phyloP scores from a whole-genome alignment of 2,329 filamentous ascomycete species.

The Chaetomium sp. region DNA sequence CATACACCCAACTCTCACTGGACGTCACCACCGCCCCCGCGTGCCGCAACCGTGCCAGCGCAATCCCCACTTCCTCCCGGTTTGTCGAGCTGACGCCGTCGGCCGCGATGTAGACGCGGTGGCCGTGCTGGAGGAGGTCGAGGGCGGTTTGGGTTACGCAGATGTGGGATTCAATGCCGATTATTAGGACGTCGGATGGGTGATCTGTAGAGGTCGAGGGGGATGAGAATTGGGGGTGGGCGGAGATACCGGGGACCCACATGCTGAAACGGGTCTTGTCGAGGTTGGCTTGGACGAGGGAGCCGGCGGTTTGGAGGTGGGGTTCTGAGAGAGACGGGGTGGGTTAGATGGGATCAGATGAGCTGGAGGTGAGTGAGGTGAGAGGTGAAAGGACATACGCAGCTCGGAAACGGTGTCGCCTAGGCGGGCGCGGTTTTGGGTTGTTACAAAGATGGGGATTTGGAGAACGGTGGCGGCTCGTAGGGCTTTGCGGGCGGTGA shows the following conservation, averaged over 20 bases:
- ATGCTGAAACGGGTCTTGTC: slow-evolving; percentile 94
- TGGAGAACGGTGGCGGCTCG: slow-evolving; percentile 56
- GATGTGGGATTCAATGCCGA: slow-evolving; percentile 91
- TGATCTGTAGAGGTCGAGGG: slow-evolving; percentile 17
- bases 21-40: slow-evolving; percentile 76
- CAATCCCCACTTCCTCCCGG: slow-evolving; percentile 70
- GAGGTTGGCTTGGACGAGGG: slow-evolving; percentile 41
- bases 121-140: slow-evolving; percentile 67
- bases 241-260: slow-evolving; percentile 62
- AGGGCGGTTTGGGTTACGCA: slow-evolving; percentile 90
- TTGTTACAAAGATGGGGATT: slow-evolving; percentile 79
- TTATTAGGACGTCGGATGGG: slow-evolving; percentile 54
- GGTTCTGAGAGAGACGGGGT: slow-evolving; percentile 24
- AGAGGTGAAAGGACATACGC: slow-evolving; percentile 9
- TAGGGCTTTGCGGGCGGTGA: slow-evolving; percentile 63
- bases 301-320: slow-evolving; percentile 45
- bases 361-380: neutral
- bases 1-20: slow-evolving; percentile 85
- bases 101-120: slow-evolving; percentile 78
- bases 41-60: slow-evolving; percentile 65
- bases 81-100: slow-evolving; percentile 90
- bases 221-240: slow-evolving; percentile 23
- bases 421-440: slow-evolving; percentile 72
- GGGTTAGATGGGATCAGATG: neutral
- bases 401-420: slow-evolving; percentile 75